A percentile compares a stretch with the other conserved stretches of the same genome.
phyloP scores from a whole-genome alignment of 2,329 filamentous ascomycete genomes.

The Thermothelomyces thermophilus region DNA sequence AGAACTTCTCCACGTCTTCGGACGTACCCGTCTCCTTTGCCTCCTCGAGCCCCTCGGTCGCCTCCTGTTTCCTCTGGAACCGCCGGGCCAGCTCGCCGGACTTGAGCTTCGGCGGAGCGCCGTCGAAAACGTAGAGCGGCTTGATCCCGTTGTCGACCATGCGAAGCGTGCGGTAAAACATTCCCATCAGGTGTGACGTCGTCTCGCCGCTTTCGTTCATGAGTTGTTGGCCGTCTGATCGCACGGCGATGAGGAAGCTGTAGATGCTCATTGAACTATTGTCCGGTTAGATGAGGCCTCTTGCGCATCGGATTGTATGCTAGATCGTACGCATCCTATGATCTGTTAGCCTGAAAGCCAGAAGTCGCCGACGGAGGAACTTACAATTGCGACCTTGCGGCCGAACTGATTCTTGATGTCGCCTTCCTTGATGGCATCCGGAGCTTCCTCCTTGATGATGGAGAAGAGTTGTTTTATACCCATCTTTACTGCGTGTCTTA shows the following conservation, averaged over 20 bases:
- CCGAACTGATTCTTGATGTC: constrained; percentile 99
- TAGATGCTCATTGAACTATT: constrained; percentile 88
- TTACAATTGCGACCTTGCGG: constrained; percentile 92
- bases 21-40: constrained; percentile 96
- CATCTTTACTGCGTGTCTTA: constrained; percentile 36
- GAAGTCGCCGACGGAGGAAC: constrained; percentile 31
- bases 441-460: constrained; percentile 85
- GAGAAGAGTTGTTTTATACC: constrained; percentile 68
- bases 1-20: constrained; percentile 97
- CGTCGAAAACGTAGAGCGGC: constrained; percentile 95
- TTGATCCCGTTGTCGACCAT: constrained; percentile 99
- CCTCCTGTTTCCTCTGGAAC: constrained; percentile 90
- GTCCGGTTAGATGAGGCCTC: constrained; percentile 3
- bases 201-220: constrained; percentile 94
- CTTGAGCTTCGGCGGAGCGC: constrained; percentile 93
- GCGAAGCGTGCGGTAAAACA: constrained; percentile 97
- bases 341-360: constrained; percentile 9
- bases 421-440: constrained; percentile 90
- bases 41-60: constrained; percentile 82
- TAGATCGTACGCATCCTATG: constrained; percentile 48
- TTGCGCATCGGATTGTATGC: not conserved
- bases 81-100: constrained; percentile 94
- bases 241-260: constrained; percentile 95
- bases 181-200: constrained; percentile 96
- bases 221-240: constrained; percentile 92